Evolutionary conservation across 1,139 yeast species (phyloP), one percentile per base, ranked within the genome.

Genomic region (Candida sanyaensis): DNA sequence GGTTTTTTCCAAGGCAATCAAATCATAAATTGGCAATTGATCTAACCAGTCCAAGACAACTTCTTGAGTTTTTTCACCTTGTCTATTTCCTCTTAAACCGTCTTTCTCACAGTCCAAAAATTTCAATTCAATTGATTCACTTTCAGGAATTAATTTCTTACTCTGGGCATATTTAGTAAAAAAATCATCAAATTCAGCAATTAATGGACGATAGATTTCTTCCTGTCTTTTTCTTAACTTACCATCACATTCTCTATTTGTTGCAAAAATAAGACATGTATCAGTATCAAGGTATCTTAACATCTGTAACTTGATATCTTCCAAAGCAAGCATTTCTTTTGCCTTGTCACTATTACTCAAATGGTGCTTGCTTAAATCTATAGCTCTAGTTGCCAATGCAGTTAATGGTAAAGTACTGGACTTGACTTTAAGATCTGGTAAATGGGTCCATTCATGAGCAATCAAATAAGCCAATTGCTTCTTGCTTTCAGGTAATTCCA

Each of bases 211-310:
- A 67, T 89, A 95, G 47, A 78, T 71, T 54, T 83, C 81, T 54
- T 89, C 85, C 66, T 93, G 99, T 33, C 80, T 89, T 40, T 71
- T 64, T 60, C 98, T 80, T 54, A 93, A 74, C 38, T 73, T 75
- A 7, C 98, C 99, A 55, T 88, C 93, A 62, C 88, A 91, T 64
- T 93, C 98, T 42, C 75, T 78, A 12, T 58, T 56, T n/a, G 97
- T 95, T 1, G 97, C 83, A 61, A 91, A 88, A 9, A 92, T 90
- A 44, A 93, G 75, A 56, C 96, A 73, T 1, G 98, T 91, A 64
- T 93, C 99, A 1, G 99, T 93, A 62, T 93, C 99, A 48, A 95
- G 73, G 62, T 91, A 93, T 49, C 93, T 83, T 58, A 92, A 71
- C 54, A 93, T 63, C 52, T 78, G 77, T 44, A 71, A 62, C 53